phyloP scores from a whole-genome alignment of 1,284 basidiomycete species.

The Spongiforma sp. region DNA sequence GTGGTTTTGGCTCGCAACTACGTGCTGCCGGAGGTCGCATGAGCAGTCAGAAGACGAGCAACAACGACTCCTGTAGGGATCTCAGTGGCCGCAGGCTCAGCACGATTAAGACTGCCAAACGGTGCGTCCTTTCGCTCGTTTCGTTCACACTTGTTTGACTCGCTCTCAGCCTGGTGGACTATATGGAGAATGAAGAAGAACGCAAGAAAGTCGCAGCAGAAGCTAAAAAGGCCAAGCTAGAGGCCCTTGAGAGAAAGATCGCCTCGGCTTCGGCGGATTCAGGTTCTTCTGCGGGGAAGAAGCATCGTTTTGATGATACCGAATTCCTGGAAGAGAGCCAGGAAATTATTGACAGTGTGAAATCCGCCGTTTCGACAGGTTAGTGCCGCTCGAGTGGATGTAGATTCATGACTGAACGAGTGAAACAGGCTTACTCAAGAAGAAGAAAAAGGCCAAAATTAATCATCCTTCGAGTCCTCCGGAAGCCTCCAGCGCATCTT shows the following conservation, averaged over 20 bases:
- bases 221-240: conserved; percentile 85
- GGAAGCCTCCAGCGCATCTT: conserved; percentile 16
- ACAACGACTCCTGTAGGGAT: conserved; percentile 96
- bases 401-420: conserved; percentile 13
- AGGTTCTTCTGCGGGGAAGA: conserved; percentile 69
- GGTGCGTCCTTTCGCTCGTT: conserved; percentile 50
- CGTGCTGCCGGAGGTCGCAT: conserved; percentile 97
- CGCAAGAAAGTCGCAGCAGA: conserved; percentile 82
- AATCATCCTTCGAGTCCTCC: conserved; percentile 40
- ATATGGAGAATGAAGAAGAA: conserved; percentile 86
- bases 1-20: conserved; percentile 96
- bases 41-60: conserved; percentile 94
- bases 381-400: not conserved
- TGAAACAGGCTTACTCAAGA: conserved; percentile 72
- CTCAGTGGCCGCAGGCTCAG: conserved; percentile 89
- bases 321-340: conserved; percentile 92
- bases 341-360: conserved; percentile 92
- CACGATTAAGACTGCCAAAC: conserved; percentile 96
- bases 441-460: conserved; percentile 83
- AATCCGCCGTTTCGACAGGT: conserved; percentile 89
- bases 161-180: conserved; percentile 77
- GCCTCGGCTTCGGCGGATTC: conserved; percentile 61
- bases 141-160: conserved; percentile 8
- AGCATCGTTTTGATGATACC: conserved; percentile 90
- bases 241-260: conserved; percentile 81